Evolutionary conservation across 2,329 filamentous ascomycete species (phyloP).

Genomic region (Seiridium unicorne): DNA sequence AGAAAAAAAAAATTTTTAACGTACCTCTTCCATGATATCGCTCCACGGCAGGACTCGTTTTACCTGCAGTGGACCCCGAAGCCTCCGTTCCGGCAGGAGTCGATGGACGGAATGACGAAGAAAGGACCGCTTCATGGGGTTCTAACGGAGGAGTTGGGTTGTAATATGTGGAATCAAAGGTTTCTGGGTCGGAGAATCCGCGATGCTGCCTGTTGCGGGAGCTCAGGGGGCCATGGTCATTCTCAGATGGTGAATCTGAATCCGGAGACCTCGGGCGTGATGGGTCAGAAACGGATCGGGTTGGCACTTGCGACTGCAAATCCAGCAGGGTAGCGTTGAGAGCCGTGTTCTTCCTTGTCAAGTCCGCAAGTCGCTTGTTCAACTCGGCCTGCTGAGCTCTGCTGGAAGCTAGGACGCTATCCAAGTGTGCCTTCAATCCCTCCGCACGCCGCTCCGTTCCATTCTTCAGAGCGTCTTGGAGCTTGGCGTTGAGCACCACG

Average conservation of each 20-base stretch:
- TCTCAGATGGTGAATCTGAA: constrained; percentile 26
- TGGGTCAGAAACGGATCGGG: constrained; percentile 14
- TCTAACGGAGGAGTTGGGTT: constrained; percentile 43
- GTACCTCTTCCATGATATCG: constrained; percentile 47
- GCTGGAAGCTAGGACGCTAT: constrained; percentile 48
- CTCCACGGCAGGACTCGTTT: constrained; percentile 32
- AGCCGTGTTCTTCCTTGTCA: constrained; percentile 51
- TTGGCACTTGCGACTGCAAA: constrained; percentile 35
- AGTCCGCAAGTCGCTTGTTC: constrained; percentile 48
- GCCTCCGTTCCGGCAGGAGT: constrained; percentile 35
- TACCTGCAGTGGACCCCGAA: constrained; percentile 20
- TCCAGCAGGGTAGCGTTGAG: constrained; percentile 51
- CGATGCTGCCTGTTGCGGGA: constrained; percentile 35
- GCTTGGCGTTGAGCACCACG: constrained; percentile 40
- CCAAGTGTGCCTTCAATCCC: constrained; percentile 36
- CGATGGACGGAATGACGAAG: constrained; percentile 30
- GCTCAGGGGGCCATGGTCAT: constrained; percentile 33
- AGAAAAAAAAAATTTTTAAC: constrained; percentile 14
- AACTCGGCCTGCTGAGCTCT: constrained; percentile 52
- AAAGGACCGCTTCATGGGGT: constrained; percentile 20
- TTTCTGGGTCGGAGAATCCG: constrained; percentile 43
- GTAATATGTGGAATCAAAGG: constrained; percentile 37
- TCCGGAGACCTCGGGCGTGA: constrained; percentile 25
- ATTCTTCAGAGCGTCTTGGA: constrained; percentile 36
- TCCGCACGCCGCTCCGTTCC: constrained; percentile 24